phyloP scores from a whole-genome alignment of 2,329 filamentous ascomycete species.

The Alternaria sp. region DNA sequence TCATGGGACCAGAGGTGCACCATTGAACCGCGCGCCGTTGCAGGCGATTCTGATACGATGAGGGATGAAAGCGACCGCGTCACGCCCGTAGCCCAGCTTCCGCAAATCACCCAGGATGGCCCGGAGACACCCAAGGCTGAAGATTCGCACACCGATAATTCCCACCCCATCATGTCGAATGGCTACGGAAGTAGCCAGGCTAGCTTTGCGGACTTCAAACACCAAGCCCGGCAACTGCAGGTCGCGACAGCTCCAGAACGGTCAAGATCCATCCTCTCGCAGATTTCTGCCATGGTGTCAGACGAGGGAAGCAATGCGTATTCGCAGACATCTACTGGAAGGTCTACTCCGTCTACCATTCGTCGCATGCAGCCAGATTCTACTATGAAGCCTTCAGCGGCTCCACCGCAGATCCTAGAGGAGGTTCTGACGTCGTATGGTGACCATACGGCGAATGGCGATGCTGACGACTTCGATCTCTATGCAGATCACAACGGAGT shows the following conservation, averaged over 20 bases:
- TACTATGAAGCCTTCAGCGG: constrained; percentile 29
- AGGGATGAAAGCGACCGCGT: constrained; percentile 37
- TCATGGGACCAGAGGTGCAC: constrained; percentile 45
- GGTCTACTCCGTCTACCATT: constrained; percentile 44
- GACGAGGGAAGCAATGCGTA: constrained; percentile 38
- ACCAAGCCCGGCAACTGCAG: constrained; percentile 27
- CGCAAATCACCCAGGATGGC: constrained; percentile 30
- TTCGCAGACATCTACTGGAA: constrained; percentile 42
- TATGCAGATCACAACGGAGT: constrained; percentile 52
- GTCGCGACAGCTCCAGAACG: constrained; percentile 36
- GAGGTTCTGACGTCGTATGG: constrained; percentile 29
- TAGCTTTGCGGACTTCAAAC: constrained; percentile 18
- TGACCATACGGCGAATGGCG: constrained; percentile 27
- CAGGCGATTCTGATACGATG: constrained; percentile 36
- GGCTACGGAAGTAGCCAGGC: constrained; percentile 24
- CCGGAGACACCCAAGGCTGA: constrained; percentile 30
- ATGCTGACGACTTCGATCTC: constrained; percentile 46
- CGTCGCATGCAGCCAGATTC: constrained; percentile 38
- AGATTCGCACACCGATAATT: constrained; percentile 19
- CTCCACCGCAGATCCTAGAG: constrained; percentile 37
- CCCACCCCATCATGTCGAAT: constrained; percentile 21
- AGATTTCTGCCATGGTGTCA: constrained; percentile 50
- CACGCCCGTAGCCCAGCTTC: constrained; percentile 41
- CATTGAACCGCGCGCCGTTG: constrained; percentile 38
- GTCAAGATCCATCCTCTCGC: constrained; percentile 48